These are phyloP conservation scores for Diospyros kaki DNA, from an alignment of 148 eudicot genomes.

Conservation along the genomic window DNA sequence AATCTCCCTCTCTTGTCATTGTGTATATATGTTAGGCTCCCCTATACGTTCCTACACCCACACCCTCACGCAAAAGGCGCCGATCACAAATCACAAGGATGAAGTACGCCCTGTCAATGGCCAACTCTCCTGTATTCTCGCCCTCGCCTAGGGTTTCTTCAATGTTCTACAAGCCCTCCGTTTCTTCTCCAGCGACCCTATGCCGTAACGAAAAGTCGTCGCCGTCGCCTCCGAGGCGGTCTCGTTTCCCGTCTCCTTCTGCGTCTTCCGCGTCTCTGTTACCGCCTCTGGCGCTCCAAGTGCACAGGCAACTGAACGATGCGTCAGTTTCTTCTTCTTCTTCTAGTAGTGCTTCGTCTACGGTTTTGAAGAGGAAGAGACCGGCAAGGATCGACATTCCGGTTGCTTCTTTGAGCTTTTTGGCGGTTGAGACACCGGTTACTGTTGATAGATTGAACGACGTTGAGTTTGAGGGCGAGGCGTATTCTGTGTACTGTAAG, in stretches of 20 bases:
- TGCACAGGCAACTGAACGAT: slow-evolving; percentile 7
- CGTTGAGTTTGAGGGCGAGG: slow-evolving; percentile 48
- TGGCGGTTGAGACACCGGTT: slow-evolving; percentile 6
- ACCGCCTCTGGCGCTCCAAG: slow-evolving; percentile 13
- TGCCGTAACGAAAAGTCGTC: neutral
- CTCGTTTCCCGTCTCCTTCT: neutral
- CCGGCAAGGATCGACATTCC: slow-evolving; percentile 53
- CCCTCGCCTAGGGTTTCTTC: slow-evolving; percentile 28
- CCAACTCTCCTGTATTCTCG: slow-evolving; percentile 35
- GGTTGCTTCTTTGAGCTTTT: slow-evolving; percentile 12
- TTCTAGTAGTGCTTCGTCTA: neutral
- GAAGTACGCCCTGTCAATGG: slow-evolving; percentile 19
- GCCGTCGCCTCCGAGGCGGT: slow-evolving; percentile 7
- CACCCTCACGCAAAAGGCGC: no score
- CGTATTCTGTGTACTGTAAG: no score
- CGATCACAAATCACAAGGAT: no score
- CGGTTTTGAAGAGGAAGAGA: slow-evolving; percentile 53
- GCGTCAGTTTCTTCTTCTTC: slow-evolving; percentile 18
- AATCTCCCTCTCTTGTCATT: no score
- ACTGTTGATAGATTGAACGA: slow-evolving; percentile 26
- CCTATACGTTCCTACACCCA: no score
- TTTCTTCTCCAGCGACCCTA: slow-evolving; percentile 3
- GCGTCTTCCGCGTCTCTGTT: slow-evolving; percentile 16
- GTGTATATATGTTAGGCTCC: no score
- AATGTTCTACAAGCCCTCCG: slow-evolving; percentile 19